Conservation (phyloP, 2,329 filamentous ascomycete species). For the Cercospora zeae-maydis region DNA sequence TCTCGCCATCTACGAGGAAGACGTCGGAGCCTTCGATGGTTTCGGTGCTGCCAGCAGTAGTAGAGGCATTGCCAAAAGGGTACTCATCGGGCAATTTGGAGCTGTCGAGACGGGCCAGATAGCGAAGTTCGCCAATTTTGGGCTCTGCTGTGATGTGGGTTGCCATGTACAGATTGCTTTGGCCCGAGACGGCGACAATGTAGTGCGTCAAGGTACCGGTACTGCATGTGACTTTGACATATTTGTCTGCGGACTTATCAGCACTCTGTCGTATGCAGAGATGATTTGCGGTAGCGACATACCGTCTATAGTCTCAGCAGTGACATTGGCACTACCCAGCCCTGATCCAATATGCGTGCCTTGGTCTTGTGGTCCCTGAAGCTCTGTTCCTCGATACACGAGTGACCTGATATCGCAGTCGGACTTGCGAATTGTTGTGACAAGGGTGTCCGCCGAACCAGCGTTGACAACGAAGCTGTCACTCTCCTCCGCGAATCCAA, state of each 20-base stretch:
- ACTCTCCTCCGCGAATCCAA: constrained; percentile 14
- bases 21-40: constrained; percentile 54
- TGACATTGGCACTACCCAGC: constrained; percentile 15
- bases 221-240: constrained; percentile 18
- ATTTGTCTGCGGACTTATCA: constrained; percentile 7
- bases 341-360: constrained; percentile 20
- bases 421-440: constrained; percentile 15
- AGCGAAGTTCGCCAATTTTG: constrained; percentile 17
- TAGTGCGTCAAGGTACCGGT: constrained; percentile 18
- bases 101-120: constrained; percentile 19
- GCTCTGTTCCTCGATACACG: constrained; percentile 12
- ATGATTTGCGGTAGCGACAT: neutral
- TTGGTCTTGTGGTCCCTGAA: constrained; percentile 6
- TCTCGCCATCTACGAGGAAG: constrained; percentile 59
- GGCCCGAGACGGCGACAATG: constrained; percentile 13
- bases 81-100: constrained; percentile 14
- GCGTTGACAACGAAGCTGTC: constrained; percentile 16
- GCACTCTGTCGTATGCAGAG: neutral
- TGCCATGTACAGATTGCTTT: constrained; percentile 20
- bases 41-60: constrained; percentile 49
- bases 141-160: constrained; percentile 21
- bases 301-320: constrained; percentile 12
- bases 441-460: constrained; percentile 7
- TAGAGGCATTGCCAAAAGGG: constrained; percentile 36
- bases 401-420: constrained; percentile 19